Conservation (phyloP, 352 stramenopile genomes). For the Thalassiosira sp. region DNA sequence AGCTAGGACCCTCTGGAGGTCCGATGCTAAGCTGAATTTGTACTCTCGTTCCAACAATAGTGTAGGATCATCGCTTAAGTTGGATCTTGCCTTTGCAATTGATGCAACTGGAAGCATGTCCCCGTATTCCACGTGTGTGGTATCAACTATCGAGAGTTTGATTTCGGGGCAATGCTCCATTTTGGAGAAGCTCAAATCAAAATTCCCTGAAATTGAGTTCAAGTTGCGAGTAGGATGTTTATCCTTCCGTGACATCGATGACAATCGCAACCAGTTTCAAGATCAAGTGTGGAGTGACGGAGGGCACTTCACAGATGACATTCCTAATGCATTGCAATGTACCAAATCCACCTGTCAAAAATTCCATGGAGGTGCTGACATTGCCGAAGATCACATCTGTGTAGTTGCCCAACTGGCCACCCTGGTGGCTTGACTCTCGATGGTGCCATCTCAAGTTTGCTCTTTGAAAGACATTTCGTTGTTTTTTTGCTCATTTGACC, state of each 20-base stretch:
- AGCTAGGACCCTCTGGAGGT: constrained; percentile 57
- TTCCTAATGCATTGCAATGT: constrained; percentile 20
- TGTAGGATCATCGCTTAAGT: constrained; percentile 64
- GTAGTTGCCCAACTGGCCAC: constrained; percentile 52
- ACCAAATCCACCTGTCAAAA: constrained; percentile 26
- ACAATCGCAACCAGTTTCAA: constrained; percentile 54
- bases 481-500: constrained; percentile 73
- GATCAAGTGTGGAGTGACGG: constrained; percentile 41
- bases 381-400: constrained; percentile 66
- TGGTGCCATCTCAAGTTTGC: constrained; percentile 40
- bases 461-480: constrained; percentile 61
- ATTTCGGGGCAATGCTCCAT: constrained; percentile 47
- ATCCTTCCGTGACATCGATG: constrained; percentile 65
- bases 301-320: constrained; percentile 58
- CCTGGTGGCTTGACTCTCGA: constrained; percentile 51
- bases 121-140: constrained; percentile 37
- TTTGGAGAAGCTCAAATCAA: constrained; percentile 9
- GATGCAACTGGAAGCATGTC: constrained; percentile 67
- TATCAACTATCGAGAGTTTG: constrained; percentile 52
- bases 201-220: constrained; percentile 68
- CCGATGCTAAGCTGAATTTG: constrained; percentile 70
- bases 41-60: constrained; percentile 71
- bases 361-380: constrained; percentile 54
- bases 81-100: constrained; percentile 62
- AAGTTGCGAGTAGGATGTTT: constrained; percentile 50